Conservation (phyloP, 169 alveolate genomes). For the Eimeria necatrix region DNA sequence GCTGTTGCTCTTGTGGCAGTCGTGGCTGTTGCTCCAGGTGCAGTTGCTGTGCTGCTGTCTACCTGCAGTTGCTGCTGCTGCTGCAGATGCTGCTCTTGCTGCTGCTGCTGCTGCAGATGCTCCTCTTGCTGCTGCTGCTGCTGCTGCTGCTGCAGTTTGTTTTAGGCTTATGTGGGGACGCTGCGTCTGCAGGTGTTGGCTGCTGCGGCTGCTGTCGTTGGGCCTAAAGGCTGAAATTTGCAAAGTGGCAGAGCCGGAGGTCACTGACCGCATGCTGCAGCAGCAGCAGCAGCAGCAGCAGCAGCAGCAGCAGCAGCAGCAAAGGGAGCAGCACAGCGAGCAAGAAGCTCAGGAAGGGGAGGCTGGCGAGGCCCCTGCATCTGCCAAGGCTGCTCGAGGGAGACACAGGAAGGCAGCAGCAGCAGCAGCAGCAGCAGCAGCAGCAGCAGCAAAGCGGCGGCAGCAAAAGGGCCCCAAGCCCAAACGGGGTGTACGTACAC, state of each 20-base stretch:
- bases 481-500: not conserved
- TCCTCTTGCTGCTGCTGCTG: no score
- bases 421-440: no score
- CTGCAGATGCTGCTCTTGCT: no score
- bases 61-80: no score
- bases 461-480: not conserved
- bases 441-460: not conserved
- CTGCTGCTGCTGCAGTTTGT: not conserved
- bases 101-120: no score
- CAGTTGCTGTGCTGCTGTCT: no score
- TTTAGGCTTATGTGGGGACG: not conserved
- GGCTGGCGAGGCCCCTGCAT: no score
- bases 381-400: no score
- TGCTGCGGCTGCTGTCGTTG: not conserved
- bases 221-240: conserved; percentile 29
- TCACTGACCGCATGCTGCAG: not conserved
- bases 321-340: not conserved
- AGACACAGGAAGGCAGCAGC: no score
- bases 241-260: conserved; percentile 41
- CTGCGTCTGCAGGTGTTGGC: conserved; percentile 64
- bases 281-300: conserved; percentile 28
- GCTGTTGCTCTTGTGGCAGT: no score
- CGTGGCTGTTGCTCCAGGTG: no score
- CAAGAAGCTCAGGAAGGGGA: not conserved
- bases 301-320: not conserved